These are phyloP conservation scores for Pleurotus tuber-regium DNA, from an alignment of 768 basidiomycete species.

Conservation along the genomic window DNA sequence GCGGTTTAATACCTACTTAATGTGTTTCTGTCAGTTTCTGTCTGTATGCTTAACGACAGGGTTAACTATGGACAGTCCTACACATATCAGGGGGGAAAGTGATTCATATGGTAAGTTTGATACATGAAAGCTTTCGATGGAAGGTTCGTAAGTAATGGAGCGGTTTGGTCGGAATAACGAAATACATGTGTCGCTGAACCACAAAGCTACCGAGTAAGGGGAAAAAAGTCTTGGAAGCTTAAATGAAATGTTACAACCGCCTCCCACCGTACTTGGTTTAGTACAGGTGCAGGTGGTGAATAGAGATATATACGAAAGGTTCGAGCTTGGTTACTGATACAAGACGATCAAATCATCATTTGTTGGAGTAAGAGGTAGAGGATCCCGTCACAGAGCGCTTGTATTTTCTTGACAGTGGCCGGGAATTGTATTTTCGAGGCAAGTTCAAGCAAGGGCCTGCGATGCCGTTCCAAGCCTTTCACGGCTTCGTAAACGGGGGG, in stretches of 20 bases:
- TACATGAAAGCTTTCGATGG: too few relatives aligned
- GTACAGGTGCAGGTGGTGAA: background rate
- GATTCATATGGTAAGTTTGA: too few relatives aligned
- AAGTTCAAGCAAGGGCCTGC: constrained; percentile 26
- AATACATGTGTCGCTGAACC: constrained; percentile 5
- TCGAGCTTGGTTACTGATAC: background rate
- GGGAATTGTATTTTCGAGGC: constrained; percentile 29
- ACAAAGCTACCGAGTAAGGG: background rate
- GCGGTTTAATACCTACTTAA: too few relatives aligned
- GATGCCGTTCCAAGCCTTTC: constrained; percentile 26
- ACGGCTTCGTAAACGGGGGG: constrained; percentile 20
- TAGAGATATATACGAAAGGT: background rate
- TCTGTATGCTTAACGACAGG: too few relatives aligned
- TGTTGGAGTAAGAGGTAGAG: constrained; percentile 36
- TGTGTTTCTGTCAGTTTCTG: too few relatives aligned
- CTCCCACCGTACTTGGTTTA: constrained; percentile 1
- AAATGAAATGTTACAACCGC: background rate
- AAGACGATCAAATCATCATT: constrained; percentile 17
- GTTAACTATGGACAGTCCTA: too few relatives aligned
- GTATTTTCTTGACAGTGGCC: constrained; percentile 35
- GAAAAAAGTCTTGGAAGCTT: background rate
- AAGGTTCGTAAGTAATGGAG: too few relatives aligned
- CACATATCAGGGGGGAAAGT: too few relatives aligned
- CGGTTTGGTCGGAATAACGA: constrained; percentile 1
- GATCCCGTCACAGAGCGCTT: constrained; percentile 36